Evolutionary conservation across 176 grass and related monocot species (phyloP), one percentile per base, ranked within the genome.

Genomic region (Neostapfia colusana): DNA sequence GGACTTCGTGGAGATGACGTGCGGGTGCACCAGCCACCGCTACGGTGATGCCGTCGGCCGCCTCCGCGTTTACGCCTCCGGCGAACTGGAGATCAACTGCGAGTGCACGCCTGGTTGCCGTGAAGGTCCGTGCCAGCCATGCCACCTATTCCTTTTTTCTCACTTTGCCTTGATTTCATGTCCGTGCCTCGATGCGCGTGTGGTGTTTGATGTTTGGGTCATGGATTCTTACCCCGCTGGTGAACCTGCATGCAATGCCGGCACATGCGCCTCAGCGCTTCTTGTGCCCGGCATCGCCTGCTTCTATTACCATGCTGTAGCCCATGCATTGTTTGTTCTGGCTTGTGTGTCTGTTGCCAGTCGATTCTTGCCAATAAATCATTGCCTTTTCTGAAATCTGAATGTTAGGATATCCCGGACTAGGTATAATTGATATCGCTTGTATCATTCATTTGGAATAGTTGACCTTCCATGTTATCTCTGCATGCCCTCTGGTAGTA

Each of bases 1-100:
- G 63, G 82, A 88, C 63, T 94, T 80, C 70, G 80, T 98, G 36
- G 85, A 98, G 84, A 78, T 98, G 67, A 92, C 85, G 78, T 98
- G 95, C 75, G 95, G 95, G 54, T 98, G 95, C 87, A 98, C 95
- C 70, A 98, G 95, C 85, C 95, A 88, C 85, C 95, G 91, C 57
- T 98, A 98, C 65, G 95, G 95, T 43, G 95, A 98, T 65, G 95
- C 95, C 28, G 91, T 92, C 10, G 95, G 95, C 14, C 85, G 87
- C 37, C 95, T 98, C 80, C 86, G 82, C 79, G 80, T 98, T 77
- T 94, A 82, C 79, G 80, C 89, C 1, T 88, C 91, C 25, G 95
- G 95, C 59, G 91, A 94, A 73, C 91, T 98, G 2, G 92, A 89
- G 91, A 58, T 98, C 73, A 73, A 37, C 81, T 98, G 95, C 85